Evolutionary conservation across 2,329 filamentous ascomycete genomes (phyloP), one percentile per base, ranked within the genome.

Genomic region (Mycosphaerelloides madeirae): DNA sequence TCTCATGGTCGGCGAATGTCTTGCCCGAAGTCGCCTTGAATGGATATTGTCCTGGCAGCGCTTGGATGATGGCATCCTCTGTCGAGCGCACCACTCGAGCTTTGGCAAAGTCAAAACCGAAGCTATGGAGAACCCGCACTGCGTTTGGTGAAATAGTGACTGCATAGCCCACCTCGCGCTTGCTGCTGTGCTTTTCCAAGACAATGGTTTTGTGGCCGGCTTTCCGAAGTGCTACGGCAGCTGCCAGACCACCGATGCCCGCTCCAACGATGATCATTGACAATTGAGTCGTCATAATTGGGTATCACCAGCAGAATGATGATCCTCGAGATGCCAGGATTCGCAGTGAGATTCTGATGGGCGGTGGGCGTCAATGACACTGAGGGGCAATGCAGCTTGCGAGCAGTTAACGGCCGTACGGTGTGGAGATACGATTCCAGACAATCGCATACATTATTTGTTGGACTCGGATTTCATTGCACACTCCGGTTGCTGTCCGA

Each of bases 191-290:
- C 29, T 39, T 44, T 19, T 75, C 77, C 53, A 80, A 76, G 1
- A 80, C 65, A 25, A 75, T 70, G 22, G 80, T 75, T 1, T 69
- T 62, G 57, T 80, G 76, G 33, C 77, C 76, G 28, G 67, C 66
- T 3, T 69, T 62, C 31, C 71, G 52, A 11, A 80, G 70, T 12
- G 31, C n/a, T 7, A 33, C 6, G 31, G 31, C 31, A 6, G 31
- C n/a, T 7, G 31, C 16, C 13, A 33, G 31, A 14, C 31, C 31
- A 15, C 7, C 7, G 7, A 33, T 33, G 7, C 31, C 31, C 13
- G 7, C 31, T 8, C 31, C 31, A 6, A 33, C n/a, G 31, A 33
- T 33, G 31, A 33, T 6, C 7, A 33, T 14, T 29, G n/a, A n/a
- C n/a, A n/a, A n/a, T n/a, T n/a, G n/a, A n/a, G n/a, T n/a, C n/a